Percentiles rank a stretch among this genome's conserved stretches.
These are phyloP conservation scores for Skeletonema costatum DNA, from an alignment of 108 stramenopile genomes.

Conservation along the genomic window DNA sequence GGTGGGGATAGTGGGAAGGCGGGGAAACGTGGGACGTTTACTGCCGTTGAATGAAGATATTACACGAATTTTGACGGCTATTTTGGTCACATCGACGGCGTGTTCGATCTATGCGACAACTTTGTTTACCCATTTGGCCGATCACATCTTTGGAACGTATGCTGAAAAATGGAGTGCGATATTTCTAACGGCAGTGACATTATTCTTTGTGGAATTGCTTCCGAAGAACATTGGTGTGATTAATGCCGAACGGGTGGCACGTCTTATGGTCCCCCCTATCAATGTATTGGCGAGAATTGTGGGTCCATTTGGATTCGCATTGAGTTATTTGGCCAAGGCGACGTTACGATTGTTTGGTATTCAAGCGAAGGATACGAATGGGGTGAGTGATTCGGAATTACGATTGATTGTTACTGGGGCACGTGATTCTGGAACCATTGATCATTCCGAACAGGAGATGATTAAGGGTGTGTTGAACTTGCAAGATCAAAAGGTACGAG, in stretches of 20 bases:
- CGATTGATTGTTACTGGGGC: slow-evolving; percentile 95
- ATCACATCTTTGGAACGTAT: slow-evolving; percentile 70
- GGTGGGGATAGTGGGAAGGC: slow-evolving; percentile 8
- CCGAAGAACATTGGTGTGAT: slow-evolving; percentile 95
- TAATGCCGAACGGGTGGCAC: slow-evolving; percentile 93
- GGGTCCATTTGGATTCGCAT: slow-evolving; percentile 85
- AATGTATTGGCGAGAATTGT: slow-evolving; percentile 81
- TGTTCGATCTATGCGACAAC: slow-evolving; percentile 88
- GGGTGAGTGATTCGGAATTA: slow-evolving; percentile 92
- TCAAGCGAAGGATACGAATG: slow-evolving; percentile 66
- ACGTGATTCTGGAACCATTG: slow-evolving; percentile 93
- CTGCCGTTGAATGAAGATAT: slow-evolving; percentile 92
- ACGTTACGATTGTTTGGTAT: slow-evolving; percentile 82
- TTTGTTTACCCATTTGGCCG: slow-evolving; percentile 86
- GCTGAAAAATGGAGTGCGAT: slow-evolving; percentile 91
- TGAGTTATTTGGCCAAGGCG: slow-evolving; percentile 84
- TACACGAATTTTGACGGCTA: slow-evolving; percentile 93
- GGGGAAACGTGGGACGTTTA: slow-evolving; percentile 72
- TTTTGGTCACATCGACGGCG: slow-evolving; percentile 91
- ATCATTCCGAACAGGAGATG: slow-evolving; percentile 95
- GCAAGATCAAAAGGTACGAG: slow-evolving; percentile 87
- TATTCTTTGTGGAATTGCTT: slow-evolving; percentile 96
- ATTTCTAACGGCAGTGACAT: slow-evolving; percentile 85
- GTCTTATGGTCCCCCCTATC: slow-evolving; percentile 90
- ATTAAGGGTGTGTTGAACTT: slow-evolving; percentile 95